Conservation (phyloP, 1,139 yeast species). For the Pneumocystis murina region DNA sequence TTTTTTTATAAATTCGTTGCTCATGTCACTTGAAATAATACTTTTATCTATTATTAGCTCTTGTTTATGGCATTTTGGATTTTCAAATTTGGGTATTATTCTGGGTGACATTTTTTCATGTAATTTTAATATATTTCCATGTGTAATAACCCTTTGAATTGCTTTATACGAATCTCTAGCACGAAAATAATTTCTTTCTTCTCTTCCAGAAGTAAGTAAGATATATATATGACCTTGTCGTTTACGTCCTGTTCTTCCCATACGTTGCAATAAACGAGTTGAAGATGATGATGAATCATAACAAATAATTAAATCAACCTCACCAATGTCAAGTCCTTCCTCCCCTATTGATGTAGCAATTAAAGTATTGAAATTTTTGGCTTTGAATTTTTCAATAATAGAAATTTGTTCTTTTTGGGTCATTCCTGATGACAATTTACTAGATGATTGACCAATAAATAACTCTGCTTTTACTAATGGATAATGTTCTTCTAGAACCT, state of each 20-base stretch:
- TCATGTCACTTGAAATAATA: background rate
- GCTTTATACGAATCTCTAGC: slow-evolving; percentile 74
- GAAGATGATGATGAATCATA: slow-evolving; percentile 91
- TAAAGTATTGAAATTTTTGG: slow-evolving; percentile 56
- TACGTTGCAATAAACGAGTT: slow-evolving; percentile 79
- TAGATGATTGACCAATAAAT: slow-evolving; percentile 64
- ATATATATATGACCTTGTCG: slow-evolving; percentile 75
- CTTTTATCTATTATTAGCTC: background rate
- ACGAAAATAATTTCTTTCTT: slow-evolving; percentile 60
- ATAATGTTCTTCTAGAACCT: slow-evolving; percentile 38
- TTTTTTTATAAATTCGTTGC: background rate
- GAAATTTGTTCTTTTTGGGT: slow-evolving; percentile 34
- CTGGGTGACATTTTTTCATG: slow-evolving; percentile 33
- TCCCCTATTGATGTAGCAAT: slow-evolving; percentile 98
- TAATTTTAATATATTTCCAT: slow-evolving; percentile 22
- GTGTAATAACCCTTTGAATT: slow-evolving; percentile 47
- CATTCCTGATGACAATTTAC: slow-evolving; percentile 27
- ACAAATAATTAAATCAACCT: slow-evolving; percentile 83
- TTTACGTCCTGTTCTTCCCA: slow-evolving; percentile 97
- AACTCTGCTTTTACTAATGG: slow-evolving; percentile 53
- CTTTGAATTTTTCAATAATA: slow-evolving; percentile 55
- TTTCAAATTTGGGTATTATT: background rate
- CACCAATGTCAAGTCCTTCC: slow-evolving; percentile 96
- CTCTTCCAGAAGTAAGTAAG: slow-evolving; percentile 55
- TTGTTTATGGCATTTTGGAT: background rate